Percentiles rank a stretch among this genome's conserved stretches.
Conservation (phyloP, 2,329 filamentous ascomycete genomes). For the Venturia oleaginea region DNA sequence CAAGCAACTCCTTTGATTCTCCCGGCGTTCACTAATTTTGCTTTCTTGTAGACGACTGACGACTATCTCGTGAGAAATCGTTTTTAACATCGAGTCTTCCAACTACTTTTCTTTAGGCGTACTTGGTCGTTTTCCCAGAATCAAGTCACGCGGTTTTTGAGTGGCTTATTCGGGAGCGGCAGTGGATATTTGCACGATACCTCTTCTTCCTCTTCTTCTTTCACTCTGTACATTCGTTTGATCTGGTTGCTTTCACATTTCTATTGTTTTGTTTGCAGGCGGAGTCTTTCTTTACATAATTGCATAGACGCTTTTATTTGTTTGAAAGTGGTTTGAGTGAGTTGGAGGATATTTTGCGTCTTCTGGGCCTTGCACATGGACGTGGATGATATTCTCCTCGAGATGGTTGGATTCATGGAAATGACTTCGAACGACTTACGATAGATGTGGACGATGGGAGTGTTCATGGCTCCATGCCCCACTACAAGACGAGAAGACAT, state of each 20-base stretch:
- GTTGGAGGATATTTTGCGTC: neutral
- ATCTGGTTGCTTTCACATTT: neutral
- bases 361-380: neutral
- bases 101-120: neutral
- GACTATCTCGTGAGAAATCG: neutral
- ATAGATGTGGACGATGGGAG: neutral
- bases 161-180: neutral
- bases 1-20: neutral
- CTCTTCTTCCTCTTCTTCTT: neutral
- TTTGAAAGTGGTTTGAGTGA: neutral
- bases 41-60: neutral
- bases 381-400: neutral
- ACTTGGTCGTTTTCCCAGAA: neutral
- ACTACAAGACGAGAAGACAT: neutral
- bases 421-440: neutral
- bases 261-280: neutral
- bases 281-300: neutral
- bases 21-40: conserved; percentile 2
- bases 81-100: neutral
- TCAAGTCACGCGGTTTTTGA: neutral
- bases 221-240: neutral
- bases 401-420: neutral
- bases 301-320: neutral
- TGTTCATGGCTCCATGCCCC: neutral
- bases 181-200: conserved; percentile 2